Conservation (phyloP, 306 rosid species). For the Vigna mungo region DNA sequence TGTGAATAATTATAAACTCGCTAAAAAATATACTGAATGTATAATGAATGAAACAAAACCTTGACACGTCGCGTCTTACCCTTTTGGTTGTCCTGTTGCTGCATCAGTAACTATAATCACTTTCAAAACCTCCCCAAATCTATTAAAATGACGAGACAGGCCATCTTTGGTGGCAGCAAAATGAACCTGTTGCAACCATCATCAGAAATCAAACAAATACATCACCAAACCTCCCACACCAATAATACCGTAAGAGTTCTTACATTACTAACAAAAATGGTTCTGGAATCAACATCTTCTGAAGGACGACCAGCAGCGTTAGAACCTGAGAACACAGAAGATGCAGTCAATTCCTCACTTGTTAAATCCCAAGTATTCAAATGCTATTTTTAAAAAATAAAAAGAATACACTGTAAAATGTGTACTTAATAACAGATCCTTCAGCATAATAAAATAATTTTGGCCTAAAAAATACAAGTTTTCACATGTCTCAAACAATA, state of each 20-base stretch:
- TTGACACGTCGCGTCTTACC: constrained; percentile 59
- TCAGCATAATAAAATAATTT: neutral
- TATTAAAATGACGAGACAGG: constrained; percentile 85
- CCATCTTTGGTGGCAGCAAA: constrained; percentile 95
- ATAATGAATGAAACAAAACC: constrained; percentile 33
- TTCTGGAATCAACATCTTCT: constrained; percentile 89
- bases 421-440: constrained; percentile 5
- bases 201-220: constrained; percentile 44
- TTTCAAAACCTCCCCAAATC: constrained; percentile 87
- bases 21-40: constrained; percentile 11
- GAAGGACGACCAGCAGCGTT: constrained; percentile 64
- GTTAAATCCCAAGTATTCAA: constrained; percentile 25
- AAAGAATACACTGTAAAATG: constrained; percentile 19
- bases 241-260: constrained; percentile 43
- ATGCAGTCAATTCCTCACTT: constrained; percentile 13
- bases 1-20: constrained; percentile 31
- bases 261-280: constrained; percentile 94
- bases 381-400: neutral
- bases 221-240: constrained; percentile 34
- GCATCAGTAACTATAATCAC: constrained; percentile 80
- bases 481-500: constrained; percentile 17
- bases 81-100: constrained; percentile 86
- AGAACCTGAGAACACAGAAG: constrained; percentile 56
- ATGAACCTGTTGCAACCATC: constrained; percentile 70
- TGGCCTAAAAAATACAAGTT: constrained; percentile 16